Evolutionary conservation across 192 early-diverging fungal genomes (phyloP).

Genomic region (Gaertneriomyces semiglobifer): DNA sequence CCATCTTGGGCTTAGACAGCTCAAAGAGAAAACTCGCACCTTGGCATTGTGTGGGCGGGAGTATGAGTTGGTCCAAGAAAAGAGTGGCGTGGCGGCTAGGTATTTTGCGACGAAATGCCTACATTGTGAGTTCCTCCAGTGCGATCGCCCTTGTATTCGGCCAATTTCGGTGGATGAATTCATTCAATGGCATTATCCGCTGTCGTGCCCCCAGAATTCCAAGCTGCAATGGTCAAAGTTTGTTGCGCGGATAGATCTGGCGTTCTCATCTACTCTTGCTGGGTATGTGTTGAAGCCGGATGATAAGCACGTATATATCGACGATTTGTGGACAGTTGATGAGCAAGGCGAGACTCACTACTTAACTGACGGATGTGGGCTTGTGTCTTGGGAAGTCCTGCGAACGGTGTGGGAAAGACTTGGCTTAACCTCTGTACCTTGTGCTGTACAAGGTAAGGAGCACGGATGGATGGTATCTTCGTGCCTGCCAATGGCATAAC

Average conservation of each 20-base stretch:
- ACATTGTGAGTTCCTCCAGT: no score
- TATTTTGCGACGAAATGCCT: constrained; percentile 14
- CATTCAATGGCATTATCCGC: constrained; percentile 17
- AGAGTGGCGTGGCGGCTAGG: not conserved
- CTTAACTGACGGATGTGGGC: constrained; percentile 22
- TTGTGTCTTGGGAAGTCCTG: constrained; percentile 7
- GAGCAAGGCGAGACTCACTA: not conserved
- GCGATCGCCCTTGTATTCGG: not conserved
- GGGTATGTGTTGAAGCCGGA: constrained; percentile 4
- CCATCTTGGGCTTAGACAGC: not conserved
- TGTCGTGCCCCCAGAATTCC: not conserved
- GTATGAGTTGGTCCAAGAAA: constrained; percentile 12
- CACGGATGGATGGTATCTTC: not conserved
- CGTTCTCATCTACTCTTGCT: constrained; percentile 3
- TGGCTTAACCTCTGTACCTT: not conserved
- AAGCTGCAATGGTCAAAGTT: constrained; percentile 11
- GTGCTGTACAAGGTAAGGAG: constrained; percentile 14
- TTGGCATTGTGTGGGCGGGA: not conserved
- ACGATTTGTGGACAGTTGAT: no score
- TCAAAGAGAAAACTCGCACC: not conserved
- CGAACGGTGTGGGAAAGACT: not conserved
- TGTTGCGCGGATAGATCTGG: constrained; percentile 14
- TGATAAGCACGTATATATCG: not conserved
- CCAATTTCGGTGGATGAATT: constrained; percentile 6
- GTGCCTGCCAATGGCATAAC: not conserved